These are phyloP conservation scores for Parasarocladium wereldwijsianum DNA, from an alignment of 2,329 filamentous ascomycete species.

Conservation along the genomic window DNA sequence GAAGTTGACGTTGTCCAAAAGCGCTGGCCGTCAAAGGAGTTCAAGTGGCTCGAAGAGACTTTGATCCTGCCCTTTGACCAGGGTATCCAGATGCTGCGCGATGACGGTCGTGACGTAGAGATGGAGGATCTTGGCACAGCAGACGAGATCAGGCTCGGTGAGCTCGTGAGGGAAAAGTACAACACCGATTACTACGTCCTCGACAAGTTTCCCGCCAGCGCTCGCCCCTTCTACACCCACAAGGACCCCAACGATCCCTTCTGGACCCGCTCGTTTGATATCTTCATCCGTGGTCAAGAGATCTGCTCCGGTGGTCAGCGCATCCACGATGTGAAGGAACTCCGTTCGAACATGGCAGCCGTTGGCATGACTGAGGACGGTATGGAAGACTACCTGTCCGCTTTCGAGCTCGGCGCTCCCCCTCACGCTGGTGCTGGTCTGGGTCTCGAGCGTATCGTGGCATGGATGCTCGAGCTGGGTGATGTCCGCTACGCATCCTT, in stretches of 20 bases:
- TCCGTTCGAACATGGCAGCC: conserved; percentile 64
- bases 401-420: conserved; percentile 76
- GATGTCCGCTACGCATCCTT: conserved; percentile 81
- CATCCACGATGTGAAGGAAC: conserved; percentile 64
- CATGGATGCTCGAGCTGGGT: conserved; percentile 71
- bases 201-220: conserved; percentile 78
- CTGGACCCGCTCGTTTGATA: conserved; percentile 86
- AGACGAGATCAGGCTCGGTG: conserved; percentile 74
- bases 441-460: conserved; percentile 76
- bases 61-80: conserved; percentile 69
- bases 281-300: conserved; percentile 86
- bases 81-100: conserved; percentile 66
- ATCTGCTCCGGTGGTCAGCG: conserved; percentile 86
- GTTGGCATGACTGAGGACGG: conserved; percentile 63
- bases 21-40: conserved; percentile 74
- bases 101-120: conserved; percentile 64
- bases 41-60: conserved; percentile 77
- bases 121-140: conserved; percentile 68
- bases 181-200: conserved; percentile 86
- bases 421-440: conserved; percentile 85
- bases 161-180: conserved; percentile 75
- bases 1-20: conserved; percentile 71
- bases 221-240: conserved; percentile 85
- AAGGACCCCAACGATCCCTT: conserved; percentile 57
- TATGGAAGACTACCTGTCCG: conserved; percentile 83